These are phyloP conservation scores for Cladorrhinum sp. DNA, from an alignment of 2,329 filamentous ascomycete genomes.

Conservation along the genomic window DNA sequence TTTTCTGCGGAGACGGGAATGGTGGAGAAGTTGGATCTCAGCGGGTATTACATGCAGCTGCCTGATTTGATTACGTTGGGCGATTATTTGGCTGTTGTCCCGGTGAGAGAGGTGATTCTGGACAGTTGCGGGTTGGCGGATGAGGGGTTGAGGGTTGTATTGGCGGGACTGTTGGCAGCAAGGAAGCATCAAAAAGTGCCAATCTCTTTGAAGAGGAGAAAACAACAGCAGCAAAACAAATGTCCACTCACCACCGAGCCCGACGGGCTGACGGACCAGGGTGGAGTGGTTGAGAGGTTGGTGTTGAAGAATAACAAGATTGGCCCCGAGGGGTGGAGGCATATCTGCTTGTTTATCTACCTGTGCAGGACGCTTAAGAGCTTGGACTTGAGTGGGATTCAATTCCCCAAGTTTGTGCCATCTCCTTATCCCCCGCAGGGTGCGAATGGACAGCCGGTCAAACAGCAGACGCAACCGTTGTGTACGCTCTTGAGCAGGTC, in stretches of 20 bases:
- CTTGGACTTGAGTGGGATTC: conserved; percentile 81
- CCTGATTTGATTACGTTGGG: conserved; percentile 83
- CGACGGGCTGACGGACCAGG: conserved; percentile 45
- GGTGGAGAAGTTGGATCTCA: conserved; percentile 78
- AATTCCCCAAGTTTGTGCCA: conserved; percentile 56
- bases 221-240: conserved; percentile 35
- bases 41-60: conserved; percentile 77
- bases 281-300: conserved; percentile 80
- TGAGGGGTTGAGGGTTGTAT: conserved; percentile 79
- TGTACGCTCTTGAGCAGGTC: conserved; percentile 69
- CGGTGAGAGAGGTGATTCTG: conserved; percentile 78
- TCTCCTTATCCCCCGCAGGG: conserved; percentile 3
- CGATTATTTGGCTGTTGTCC: conserved; percentile 91
- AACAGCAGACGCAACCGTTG: conserved; percentile 44
- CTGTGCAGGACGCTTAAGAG: conserved; percentile 83
- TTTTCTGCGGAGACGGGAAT: conserved; percentile 66
- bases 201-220: neutral
- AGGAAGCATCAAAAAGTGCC: conserved; percentile 56
- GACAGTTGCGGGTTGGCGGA: conserved; percentile 86
- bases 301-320: conserved; percentile 92
- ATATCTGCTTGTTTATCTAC: conserved; percentile 85
- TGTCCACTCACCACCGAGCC: conserved; percentile 41
- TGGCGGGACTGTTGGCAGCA: conserved; percentile 80
- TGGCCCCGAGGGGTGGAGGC: conserved; percentile 82
- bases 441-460: conserved; percentile 1